Base-by-base conservation (phyloP, 306 rosid genomes). In the Hippophae rhamnoides region DNA sequence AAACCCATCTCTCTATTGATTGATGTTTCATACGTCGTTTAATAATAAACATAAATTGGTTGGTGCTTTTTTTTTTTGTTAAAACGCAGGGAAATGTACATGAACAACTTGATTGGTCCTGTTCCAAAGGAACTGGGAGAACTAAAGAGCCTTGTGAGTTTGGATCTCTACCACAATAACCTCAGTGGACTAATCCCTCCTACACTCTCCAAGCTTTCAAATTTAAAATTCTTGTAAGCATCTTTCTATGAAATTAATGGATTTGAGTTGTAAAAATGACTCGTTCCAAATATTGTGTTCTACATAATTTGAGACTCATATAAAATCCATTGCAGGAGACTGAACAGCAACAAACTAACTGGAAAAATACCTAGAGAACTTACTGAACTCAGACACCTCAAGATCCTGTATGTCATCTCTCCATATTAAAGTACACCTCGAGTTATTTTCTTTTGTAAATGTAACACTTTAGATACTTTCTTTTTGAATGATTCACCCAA, bases 91-190 rank as follows among this genome's bases (percentile, higher is more conserved):
- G 97, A 89, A 68, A 49, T 89, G 74, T 86, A 86, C 72, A 76
- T 68, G 76, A 89, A 89, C 72, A 47, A 82, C 50, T 72, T 89
- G 74, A 71, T 42, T 70, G 97, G 95, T 48, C 64, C 82, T 3
- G 78, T 89, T 67, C 97, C 95, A 25, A 76, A 72, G 63, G 81
- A 86, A 54, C 65, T 89, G 41, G 95, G 95, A 78, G 73, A 72
- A 43, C 60, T 89, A 60, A 86, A 74, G 77, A 80, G 74, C 78
- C 81, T 89, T 43, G 63, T 86, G 40, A 89, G 97, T 76, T 78
- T 89, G 81, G 97, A 88, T 74, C 86, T 89, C 54, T 86, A 83
- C 69, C 74, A 72, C 78, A 89, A 89, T 46, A 81, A 81, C 71
- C 88, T 89, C 54, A 72, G 84, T 47, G 87, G 77, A 18, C 3